Base-by-base conservation (phyloP, 176 grass and related monocot genomes). In the Aegilops umbellulata region DNA sequence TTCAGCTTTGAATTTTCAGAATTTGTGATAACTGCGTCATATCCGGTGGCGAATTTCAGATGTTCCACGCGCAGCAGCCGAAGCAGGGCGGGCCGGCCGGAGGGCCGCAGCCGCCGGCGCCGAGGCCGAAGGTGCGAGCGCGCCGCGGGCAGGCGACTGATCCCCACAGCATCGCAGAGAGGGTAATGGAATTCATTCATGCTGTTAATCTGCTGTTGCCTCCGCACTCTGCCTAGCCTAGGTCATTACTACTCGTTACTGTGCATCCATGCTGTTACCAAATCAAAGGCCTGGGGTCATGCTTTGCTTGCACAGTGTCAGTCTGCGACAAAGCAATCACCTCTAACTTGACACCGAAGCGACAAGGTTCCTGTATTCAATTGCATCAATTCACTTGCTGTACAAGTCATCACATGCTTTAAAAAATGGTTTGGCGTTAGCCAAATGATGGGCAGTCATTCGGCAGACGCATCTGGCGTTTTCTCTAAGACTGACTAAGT, bases 91-190 rank as follows among this genome's bases (percentile, higher is more conserved):
- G 84, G 65, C 44, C 69, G 36, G 66, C 69, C 31, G 74, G 83
- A 27, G 87, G 74, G 64, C 44, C 86, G 10, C 93, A 92, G 79
- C 86, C 92, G 22, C 90, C 93, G 53, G 96, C 96, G 22, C 94
- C 94, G n/a, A 91, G 91, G 42, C 92, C 92, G 0, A 98, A 98
- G 90, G 96, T 98, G 86, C 92, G 96, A 62, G 96, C 94, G 26
- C 88, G 96, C 46, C 96, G 96, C 60, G 94, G 96, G 13, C 96
- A 98, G 69, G 96, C 96, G 12, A 98, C 96, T 2, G 96, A 98
- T 32, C 96, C 96, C 25, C 96, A 98, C 91, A 98, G 96, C 86
- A 98, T 98, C 25, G 96, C 96, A 5, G 93, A 98, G 84, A 87
- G 96, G 85, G 95, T 98, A 92, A 90, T 49, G 6, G 34, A 64